These are phyloP conservation scores for Diaporthe ilicicola DNA, from an alignment of 2,329 filamentous ascomycete species.

Conservation along the genomic window DNA sequence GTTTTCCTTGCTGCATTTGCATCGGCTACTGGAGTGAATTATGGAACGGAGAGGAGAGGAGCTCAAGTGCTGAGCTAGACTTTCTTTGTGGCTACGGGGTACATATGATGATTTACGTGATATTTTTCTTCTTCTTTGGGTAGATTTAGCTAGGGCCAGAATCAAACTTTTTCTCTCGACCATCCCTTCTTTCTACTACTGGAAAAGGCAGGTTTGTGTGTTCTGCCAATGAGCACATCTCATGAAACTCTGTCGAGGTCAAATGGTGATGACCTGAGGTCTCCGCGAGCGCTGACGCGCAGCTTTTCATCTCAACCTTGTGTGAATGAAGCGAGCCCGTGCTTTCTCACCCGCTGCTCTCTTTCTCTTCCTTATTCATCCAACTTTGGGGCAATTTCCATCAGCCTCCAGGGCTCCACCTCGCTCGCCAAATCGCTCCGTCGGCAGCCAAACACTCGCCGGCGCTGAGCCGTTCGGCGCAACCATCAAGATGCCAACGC, in stretches of 20 bases:
- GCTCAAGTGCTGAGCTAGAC: constrained; percentile 23
- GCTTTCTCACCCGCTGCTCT: neutral
- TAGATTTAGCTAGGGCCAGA: neutral
- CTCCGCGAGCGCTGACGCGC: neutral
- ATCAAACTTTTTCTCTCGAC: too few relatives aligned
- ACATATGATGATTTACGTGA: neutral
- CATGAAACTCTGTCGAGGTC: too few relatives aligned
- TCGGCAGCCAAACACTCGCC: neutral
- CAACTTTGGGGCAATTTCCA: neutral
- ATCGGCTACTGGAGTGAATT: constrained; percentile 10
- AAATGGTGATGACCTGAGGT: neutral
- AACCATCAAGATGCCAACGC: neutral
- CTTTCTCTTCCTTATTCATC: neutral
- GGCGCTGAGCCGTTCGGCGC: too few relatives aligned
- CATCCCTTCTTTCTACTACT: too few relatives aligned
- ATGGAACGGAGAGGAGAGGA: neutral
- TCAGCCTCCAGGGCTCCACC: too few relatives aligned
- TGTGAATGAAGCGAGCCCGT: neutral
- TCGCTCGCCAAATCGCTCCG: neutral
- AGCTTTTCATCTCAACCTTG: neutral
- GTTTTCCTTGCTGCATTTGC: neutral
- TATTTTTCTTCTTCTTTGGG: too few relatives aligned
- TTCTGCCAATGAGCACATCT: too few relatives aligned
- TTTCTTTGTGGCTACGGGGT: constrained; percentile 12
- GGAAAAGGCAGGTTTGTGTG: too few relatives aligned